Conservation (phyloP, 495 filamentous ascomycete genomes). For the Hypoxylon cercidicola region DNA sequence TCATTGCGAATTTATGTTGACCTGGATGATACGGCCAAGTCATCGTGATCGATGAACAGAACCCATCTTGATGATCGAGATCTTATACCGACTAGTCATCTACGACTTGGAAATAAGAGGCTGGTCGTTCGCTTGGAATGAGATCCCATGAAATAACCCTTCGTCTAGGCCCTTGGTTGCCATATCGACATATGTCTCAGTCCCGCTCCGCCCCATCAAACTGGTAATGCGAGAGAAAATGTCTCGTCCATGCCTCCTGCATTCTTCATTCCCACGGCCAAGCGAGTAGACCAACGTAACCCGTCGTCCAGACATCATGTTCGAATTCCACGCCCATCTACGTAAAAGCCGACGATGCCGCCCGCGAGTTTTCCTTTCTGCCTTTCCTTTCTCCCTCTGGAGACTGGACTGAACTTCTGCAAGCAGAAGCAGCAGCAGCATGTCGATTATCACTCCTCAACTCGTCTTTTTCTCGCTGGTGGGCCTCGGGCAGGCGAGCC, state of each 20-base stretch:
- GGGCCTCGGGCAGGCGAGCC: constrained; percentile 6
- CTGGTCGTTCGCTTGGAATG: constrained; percentile 18
- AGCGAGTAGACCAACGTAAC: background rate
- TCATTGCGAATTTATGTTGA: constrained; percentile 13
- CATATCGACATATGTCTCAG: constrained; percentile 34
- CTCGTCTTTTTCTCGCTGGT: constrained; percentile 14
- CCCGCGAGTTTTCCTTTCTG: background rate
- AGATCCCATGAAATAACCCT: constrained; percentile 19
- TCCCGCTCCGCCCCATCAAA: background rate
- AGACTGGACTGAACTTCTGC: background rate
- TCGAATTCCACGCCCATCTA: constrained; percentile 26
- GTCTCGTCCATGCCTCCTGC: constrained; percentile 26
- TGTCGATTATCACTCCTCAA: constrained; percentile 14
- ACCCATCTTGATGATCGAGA: constrained; percentile 5
- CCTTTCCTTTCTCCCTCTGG: constrained; percentile 1
- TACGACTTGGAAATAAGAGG: constrained; percentile 7
- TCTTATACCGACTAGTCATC: constrained; percentile 21
- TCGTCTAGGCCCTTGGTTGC: constrained; percentile 24
- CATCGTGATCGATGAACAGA: background rate
- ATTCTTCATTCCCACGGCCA: constrained; percentile 20
- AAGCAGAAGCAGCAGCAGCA: constrained; percentile 2
- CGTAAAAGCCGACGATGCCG: constrained; percentile 29
- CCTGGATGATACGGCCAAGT: constrained; percentile 7
- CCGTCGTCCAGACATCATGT: constrained; percentile 32
- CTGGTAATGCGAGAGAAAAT: background rate